Percentiles rank a stretch among this genome's conserved stretches.
phyloP scores from a whole-genome alignment of 1,284 basidiomycete genomes.

The Marasmius fiardii region DNA sequence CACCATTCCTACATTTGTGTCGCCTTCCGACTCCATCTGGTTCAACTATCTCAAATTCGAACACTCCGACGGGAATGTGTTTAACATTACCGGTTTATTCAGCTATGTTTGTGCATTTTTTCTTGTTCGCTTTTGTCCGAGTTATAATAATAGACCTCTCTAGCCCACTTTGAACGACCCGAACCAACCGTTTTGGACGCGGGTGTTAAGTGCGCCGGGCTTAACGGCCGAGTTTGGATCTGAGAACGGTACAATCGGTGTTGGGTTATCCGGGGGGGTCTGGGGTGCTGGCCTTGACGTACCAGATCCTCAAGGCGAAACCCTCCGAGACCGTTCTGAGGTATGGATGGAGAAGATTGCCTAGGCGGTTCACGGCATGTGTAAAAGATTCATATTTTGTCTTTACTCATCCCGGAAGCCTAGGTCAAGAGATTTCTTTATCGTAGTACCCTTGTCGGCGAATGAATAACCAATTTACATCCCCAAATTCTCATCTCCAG shows the following conservation, averaged over 20 bases:
- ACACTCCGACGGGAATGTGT: slow-evolving; percentile 19
- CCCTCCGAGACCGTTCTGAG: slow-evolving; percentile 18
- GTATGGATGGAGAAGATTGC: slow-evolving; percentile 18
- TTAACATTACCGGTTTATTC: slow-evolving; percentile 15
- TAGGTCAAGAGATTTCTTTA: no score
- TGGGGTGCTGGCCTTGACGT: slow-evolving; percentile 17
- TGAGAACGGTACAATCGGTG: slow-evolving; percentile 7
- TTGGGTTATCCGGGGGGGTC: slow-evolving; percentile 17
- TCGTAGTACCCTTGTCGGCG: no score
- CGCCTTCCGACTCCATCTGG: slow-evolving; percentile 16
- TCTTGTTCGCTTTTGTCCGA: not conserved
- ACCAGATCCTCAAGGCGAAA: slow-evolving; percentile 12
- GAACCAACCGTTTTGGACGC: slow-evolving; percentile 6
- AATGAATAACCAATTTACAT: no score
- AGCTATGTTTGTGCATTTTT: slow-evolving; percentile 16
- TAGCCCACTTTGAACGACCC: not conserved
- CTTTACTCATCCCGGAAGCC: no score
- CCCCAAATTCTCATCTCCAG: not conserved
- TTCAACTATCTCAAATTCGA: slow-evolving; percentile 17
- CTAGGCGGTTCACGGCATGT: no score
- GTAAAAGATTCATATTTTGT: no score
- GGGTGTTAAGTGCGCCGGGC: not conserved
- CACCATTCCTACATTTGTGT: slow-evolving; percentile 8
- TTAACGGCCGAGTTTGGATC: slow-evolving; percentile 13
- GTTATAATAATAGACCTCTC: not conserved